A percentile compares a stretch with the other conserved stretches of the same genome.
These are phyloP conservation scores for Thelephora aurantiotincta DNA, from an alignment of 768 basidiomycete genomes.

Conservation along the genomic window DNA sequence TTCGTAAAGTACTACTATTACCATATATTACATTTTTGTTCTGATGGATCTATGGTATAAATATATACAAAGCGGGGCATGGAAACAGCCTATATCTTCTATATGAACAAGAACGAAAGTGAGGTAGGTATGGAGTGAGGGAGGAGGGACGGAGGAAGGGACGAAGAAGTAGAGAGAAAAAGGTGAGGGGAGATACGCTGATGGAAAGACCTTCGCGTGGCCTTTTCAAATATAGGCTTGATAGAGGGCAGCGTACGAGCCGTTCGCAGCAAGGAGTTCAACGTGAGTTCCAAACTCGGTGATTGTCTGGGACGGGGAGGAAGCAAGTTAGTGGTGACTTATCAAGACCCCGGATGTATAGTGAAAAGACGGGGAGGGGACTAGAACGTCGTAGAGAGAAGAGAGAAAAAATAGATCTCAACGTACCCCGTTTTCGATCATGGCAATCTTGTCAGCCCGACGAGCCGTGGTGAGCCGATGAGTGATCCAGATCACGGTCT, in stretches of 20 bases:
- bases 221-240: slow-evolving; percentile 42
- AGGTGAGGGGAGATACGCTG: neutral
- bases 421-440: slow-evolving; percentile 66
- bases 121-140: too few species aligned
- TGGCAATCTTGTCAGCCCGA: slow-evolving; percentile 74
- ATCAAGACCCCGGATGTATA: too few species aligned
- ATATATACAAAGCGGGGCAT: too few species aligned
- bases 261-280: slow-evolving; percentile 42
- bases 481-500: slow-evolving; percentile 74
- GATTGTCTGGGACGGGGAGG: slow-evolving; percentile 34
- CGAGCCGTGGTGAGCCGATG: slow-evolving; percentile 72
- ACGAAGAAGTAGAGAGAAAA: neutral
- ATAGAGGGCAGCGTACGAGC: slow-evolving; percentile 58
- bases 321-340: neutral
- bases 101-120: too few species aligned
- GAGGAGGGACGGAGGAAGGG: neutral
- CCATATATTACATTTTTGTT: too few species aligned
- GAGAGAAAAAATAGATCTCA: neutral
- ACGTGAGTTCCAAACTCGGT: slow-evolving; percentile 67
- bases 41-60: too few species aligned
- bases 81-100: too few species aligned
- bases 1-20: too few species aligned
- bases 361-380: neutral
- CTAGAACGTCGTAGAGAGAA: neutral
- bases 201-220: neutral